Evolutionary conservation across 108 stramenopile species (phyloP), one percentile per base, ranked within the genome.

Genomic region (Cyclotella choctawhatcheeana): DNA sequence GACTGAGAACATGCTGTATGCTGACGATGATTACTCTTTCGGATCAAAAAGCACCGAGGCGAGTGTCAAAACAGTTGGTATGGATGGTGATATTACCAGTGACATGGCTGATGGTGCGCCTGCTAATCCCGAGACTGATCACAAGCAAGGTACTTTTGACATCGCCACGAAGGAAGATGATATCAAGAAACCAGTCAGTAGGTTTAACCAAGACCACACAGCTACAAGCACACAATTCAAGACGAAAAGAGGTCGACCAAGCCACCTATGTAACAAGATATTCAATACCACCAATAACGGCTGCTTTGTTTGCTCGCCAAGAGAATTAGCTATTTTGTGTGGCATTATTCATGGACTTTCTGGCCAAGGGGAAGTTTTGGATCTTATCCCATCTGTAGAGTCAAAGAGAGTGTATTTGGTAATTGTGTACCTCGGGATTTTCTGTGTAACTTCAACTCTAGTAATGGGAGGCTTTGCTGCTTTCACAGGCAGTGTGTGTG

Each of bases 261-360:
- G n/a, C n/a, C n/a, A n/a, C n/a, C n/a, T n/a, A n/a, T n/a, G n/a
- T n/a, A n/a, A n/a, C n/a, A n/a, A n/a, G n/a, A n/a, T n/a, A n/a
- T n/a, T n/a, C n/a, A n/a, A n/a, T n/a, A n/a, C n/a, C 22, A 10
- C 51, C 20, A 52, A 22, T n/a, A 52, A 52, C 20, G 22, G 51
- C 51, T 40, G 35, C 24, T 6, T 40, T 21, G 14, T 16, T 13
- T 43, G 59, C 13, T 43, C 59, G n/a, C 40, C 59, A 20, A 37
- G 59, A 5, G 34, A 80, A 44, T n/a, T 79, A 4, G 76, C 86
- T 1, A 10, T 87, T 20, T 50, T 72, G 14, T 67, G 73, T 16
- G 88, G 88, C 25, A 81, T 86, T 16, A 44, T 89, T 76, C 85
- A 89, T 69, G 88, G 88, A 3, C 35, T 89, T 24, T 85, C 88